Base-by-base conservation (phyloP, 805 yeast species). In the Peterozyma toletana region DNA sequence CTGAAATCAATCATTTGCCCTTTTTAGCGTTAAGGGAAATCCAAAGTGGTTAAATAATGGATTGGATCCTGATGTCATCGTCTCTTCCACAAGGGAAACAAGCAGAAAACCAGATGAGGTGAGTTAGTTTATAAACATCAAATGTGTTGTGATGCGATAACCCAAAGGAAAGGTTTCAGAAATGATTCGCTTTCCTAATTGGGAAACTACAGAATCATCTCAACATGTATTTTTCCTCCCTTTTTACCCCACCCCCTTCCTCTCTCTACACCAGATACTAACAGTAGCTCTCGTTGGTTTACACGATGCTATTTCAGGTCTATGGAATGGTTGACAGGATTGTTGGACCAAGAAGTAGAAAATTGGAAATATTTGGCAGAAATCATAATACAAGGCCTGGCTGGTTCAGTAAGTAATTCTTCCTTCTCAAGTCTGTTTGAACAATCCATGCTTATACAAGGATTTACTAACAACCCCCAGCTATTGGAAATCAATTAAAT, bases 61-160 rank as follows among this genome's bases (percentile, higher is more conserved):
- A 30, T 60, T 85, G 14, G 96, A 90, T 58, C 67, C 82, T 3
- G 96, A 90, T 56, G 64, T 83, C 6, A 70, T 90, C 37, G 91
- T 88, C 1, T 82, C 96, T 9, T 72, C 83, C 1, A 86, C 97
- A 0, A 72, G 96, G 51, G 96, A 90, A 56, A 86, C 95, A 1
- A 80, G 88, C 53, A 72, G 96, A 51, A 90, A 90, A 58, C 98
- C 98, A 0, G 96, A 87, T 58, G 96, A 90, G 56, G 68, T 75
- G 43, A 46, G 60, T 48, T 29, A 14, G 10, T 15, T n/a, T 33
- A 37, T n/a, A 27, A 31, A 36, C 27, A 35, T 30, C 18, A 29
- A 36, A 27, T 21, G 27, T 21, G 27, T 21, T 21, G 27, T 21
- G 27, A 21, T 21, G 27, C 27, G 27, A 21, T 21, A 21, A 21